Evolutionary conservation across 139 green algal genomes (phyloP).

Genomic region (Chara braunii): DNA sequence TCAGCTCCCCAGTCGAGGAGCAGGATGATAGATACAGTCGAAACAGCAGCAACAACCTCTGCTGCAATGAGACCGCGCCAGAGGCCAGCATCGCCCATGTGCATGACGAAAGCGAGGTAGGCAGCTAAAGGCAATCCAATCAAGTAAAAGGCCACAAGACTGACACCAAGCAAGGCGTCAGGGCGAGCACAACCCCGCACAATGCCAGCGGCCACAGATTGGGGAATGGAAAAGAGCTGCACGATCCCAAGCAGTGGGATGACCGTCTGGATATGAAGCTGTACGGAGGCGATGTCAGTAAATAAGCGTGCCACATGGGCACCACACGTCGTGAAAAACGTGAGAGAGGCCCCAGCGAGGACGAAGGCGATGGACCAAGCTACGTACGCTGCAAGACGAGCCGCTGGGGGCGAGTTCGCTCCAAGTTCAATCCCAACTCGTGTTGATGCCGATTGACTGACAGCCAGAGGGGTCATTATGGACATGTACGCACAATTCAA

Average conservation of each 20-base stretch:
- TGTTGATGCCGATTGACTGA: slow-evolving; percentile 5
- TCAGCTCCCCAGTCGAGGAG: not conserved
- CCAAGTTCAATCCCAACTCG: slow-evolving; percentile 28
- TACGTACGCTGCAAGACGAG: slow-evolving; percentile 6
- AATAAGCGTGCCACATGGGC: slow-evolving; percentile 6
- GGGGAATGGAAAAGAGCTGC: slow-evolving; percentile 4
- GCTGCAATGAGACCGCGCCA: slow-evolving; percentile 5
- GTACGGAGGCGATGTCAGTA: not conserved
- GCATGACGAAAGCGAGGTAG: slow-evolving; percentile 2
- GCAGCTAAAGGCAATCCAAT: not conserved
- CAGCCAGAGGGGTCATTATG: slow-evolving; percentile 13
- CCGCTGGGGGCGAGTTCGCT: not conserved
- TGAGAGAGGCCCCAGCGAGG: not conserved
- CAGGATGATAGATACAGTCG: not conserved
- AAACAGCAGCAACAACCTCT: slow-evolving; percentile 3
- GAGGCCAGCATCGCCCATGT: not conserved
- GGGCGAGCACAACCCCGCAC: not conserved
- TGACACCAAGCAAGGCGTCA: not conserved
- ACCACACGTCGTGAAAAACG: not conserved
- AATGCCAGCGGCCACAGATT: slow-evolving; percentile 8
- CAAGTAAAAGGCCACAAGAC: slow-evolving; percentile 8
- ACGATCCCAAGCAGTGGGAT: slow-evolving; percentile 8
- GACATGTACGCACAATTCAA: slow-evolving; percentile 11
- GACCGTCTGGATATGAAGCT: not conserved
- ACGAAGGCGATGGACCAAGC: not conserved